phyloP scores from a whole-genome alignment of 139 green algal species.

The Chlorella sp. region DNA sequence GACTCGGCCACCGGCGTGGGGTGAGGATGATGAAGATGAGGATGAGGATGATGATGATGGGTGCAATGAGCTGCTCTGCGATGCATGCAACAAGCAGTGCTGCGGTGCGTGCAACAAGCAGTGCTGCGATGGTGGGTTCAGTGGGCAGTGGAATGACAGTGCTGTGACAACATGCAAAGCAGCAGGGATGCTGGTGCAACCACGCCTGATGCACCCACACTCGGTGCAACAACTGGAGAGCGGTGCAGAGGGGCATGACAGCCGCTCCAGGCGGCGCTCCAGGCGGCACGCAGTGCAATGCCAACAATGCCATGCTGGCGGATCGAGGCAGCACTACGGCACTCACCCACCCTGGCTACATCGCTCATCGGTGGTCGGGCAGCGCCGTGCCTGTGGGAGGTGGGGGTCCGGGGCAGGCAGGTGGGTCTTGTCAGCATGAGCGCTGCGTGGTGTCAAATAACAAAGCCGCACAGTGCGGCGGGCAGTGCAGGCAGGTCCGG shows the following conservation, averaged over 20 bases:
- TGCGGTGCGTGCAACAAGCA: no score
- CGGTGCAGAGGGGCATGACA: not conserved
- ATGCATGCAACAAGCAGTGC: no score
- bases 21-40: no score
- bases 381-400: constrained; percentile 83
- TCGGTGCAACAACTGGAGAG: not conserved
- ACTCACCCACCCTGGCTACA: not conserved
- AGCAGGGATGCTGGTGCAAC: not conserved
- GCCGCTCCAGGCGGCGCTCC: no score
- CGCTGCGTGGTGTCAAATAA: no score
- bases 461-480: no score
- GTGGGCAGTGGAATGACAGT: not conserved
- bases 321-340: no score
- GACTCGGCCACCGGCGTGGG: constrained; percentile 45
- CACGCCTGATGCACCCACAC: no score
- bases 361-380: constrained; percentile 76
- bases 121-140: not conserved
- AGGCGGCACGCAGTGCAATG: no score
- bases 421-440: not conserved
- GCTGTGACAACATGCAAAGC: not conserved
- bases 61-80: no score
- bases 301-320: no score
- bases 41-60: not conserved
- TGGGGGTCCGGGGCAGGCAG: not conserved
- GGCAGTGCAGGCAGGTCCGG: no score